Base-by-base conservation (phyloP, 305 asterid species). In the Striga hermonthica region DNA sequence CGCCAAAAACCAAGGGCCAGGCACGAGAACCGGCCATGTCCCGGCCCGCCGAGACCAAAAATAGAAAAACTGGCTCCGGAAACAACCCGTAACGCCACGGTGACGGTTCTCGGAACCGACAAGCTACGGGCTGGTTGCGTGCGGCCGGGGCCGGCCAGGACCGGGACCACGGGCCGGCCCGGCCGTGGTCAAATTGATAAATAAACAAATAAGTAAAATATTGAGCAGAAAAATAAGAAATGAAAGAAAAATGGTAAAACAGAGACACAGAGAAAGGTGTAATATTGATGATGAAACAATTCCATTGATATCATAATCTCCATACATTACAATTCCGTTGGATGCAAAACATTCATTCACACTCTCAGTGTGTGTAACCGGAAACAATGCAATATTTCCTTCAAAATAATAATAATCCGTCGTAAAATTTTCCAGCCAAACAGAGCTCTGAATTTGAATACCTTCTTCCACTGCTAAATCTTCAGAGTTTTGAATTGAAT, bases 241-340 rank as follows among this genome's bases (percentile, higher is more conserved):
- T 9, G 44, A 35, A 41, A 15, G 58, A 10, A 38, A 36, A 64
- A 38, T 37, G 2, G 15, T 9, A 64, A 11, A 70, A 61, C 11
- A 1, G 47, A 55, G 31, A 22, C 31, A 22, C 31, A 9, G 12
- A 31, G 6, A 31, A 54, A 28, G 16, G 16, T 47, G 4, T 14
- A 64, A 76, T 60, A 15, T 69, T 48, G 61, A 68, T 57, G 70
- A 75, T 56, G 58, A 74, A 59, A 62, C 52, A 76, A 62, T 78
- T 71, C 69, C 61, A 71, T 75, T 73, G 38, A 68, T 22, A 22
- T 22, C 55, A 59, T 49, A 53, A 54, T 60, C 12, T n/a, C 60
- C 28, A 53, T 62, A 78, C 7, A 11, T 14, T 7, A 38, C 5
- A 61, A 69, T 47, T 58, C 22, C 31, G 31, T 22, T 41, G 44